phyloP scores from a whole-genome alignment of 176 grass and related monocot species.

The Luzula sylvatica region DNA sequence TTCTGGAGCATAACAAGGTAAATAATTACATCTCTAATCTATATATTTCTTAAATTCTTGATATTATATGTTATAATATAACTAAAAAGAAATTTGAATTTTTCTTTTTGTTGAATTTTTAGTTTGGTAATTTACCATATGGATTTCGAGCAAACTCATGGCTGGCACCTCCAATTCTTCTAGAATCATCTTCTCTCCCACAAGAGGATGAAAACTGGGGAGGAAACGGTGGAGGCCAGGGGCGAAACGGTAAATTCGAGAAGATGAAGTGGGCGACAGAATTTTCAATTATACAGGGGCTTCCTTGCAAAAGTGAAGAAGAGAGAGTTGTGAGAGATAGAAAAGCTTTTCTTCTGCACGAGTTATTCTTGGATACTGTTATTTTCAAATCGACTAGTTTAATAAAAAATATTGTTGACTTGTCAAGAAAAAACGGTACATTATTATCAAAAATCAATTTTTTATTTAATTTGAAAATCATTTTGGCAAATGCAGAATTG shows the following conservation, averaged over 20 bases:
- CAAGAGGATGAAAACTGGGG: constrained; percentile 83
- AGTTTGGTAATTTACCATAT: constrained; percentile 99
- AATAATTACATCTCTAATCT: neutral
- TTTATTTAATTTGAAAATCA: too few relatives aligned
- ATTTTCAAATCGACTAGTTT: constrained; percentile 71
- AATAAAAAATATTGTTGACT: constrained; percentile 24
- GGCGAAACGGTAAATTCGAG: constrained; percentile 49
- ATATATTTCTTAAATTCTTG: constrained; percentile 2
- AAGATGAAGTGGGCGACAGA: constrained; percentile 63
- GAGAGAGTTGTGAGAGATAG: constrained; percentile 80
- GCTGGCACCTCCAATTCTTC: constrained; percentile 67
- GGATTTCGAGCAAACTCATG: constrained; percentile 99
- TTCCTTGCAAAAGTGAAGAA: constrained; percentile 81
- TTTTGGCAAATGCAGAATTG: too few relatives aligned
- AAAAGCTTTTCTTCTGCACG: constrained; percentile 93
- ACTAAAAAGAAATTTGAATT: constrained; percentile 6
- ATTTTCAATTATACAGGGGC: constrained; percentile 57
- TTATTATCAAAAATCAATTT: too few relatives aligned
- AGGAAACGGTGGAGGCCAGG: constrained; percentile 62
- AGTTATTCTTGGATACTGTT: constrained; percentile 76
- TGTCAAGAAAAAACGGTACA: constrained; percentile 20
- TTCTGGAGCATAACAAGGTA: constrained; percentile 94
- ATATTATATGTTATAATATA: neutral
- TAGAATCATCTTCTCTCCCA: constrained; percentile 49
- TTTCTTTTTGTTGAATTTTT: constrained; percentile 17